Evolutionary conservation across 2,329 filamentous ascomycete genomes (phyloP), one percentile per base, ranked within the genome.

Genomic region (Colletotrichum coccodes): DNA sequence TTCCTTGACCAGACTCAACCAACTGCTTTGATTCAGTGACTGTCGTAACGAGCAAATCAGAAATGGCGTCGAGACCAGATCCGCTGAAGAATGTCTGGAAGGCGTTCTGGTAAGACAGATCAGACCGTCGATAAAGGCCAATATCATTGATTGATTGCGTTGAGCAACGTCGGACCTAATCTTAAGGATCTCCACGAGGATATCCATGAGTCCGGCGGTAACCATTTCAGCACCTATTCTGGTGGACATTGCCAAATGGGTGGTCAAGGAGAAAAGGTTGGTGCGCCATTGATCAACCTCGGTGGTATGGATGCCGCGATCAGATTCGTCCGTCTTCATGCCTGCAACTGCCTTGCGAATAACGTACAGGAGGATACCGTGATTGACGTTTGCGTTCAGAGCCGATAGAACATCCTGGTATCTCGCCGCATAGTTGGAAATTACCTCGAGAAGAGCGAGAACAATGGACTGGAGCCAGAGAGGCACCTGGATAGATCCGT

Each of bases 351-450:
- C 93, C 79, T 97, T 98, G 64, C 95, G 90, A 57, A 97, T 92
- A 72, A 98, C 89, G 76, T 98, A 98, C 73, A 98, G 92, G 50
- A 99, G 86, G 34, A 98, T 92, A 16, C 96, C 97, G 75, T 99
- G 97, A 75, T 97, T 98, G 42, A 98, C 95, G 73, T 95, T 97
- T 61, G 97, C 94, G 75, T 94, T 97, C 47, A 99, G 84, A n/a
- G 96, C 94, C 47, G 94, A 91, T 71, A 94, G 91, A 28, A 99
- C 92, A 77, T 99, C 96, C 38, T 90, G 84, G 34, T 91, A 89
- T 76, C 94, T 95, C 64, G 87, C 83, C 74, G 92, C 91, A 77
- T 94, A 94, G 76, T 90, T 92, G 7, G 93, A 90, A 64, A 99
- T 86, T n/a, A 94, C 93, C 77, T 98, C 94, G 58, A 99, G 85